A percentile compares a stretch with the other conserved stretches of the same genome.
Conservation (phyloP, 2,329 filamentous ascomycete genomes). For the Coniella lustricola region DNA sequence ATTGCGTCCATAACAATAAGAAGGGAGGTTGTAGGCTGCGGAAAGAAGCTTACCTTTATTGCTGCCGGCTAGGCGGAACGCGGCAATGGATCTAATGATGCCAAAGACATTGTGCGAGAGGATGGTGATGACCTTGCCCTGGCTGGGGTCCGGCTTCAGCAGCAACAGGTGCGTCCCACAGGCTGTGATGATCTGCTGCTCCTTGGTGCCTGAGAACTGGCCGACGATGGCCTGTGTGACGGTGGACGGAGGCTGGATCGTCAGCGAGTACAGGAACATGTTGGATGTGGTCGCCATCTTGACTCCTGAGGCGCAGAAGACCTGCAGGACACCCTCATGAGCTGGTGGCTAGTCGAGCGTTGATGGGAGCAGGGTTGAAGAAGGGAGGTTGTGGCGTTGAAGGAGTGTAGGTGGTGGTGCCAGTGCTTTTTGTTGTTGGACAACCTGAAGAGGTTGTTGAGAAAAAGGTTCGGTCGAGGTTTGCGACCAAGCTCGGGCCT, state of each 20-base stretch:
- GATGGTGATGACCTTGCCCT: constrained; percentile 79
- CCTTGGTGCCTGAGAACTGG: constrained; percentile 92
- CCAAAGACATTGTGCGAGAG: constrained; percentile 93
- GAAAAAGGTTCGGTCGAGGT: not conserved
- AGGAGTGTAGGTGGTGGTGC: constrained; percentile 2
- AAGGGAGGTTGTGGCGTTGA: not conserved
- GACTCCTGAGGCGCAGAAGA: constrained; percentile 38
- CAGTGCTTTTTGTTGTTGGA: too few relatives aligned
- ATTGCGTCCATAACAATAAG: constrained; percentile 45
- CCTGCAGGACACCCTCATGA: constrained; percentile 37
- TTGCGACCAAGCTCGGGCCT: not conserved
- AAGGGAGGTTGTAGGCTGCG: not conserved
- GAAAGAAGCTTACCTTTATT: constrained; percentile 72
- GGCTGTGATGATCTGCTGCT: constrained; percentile 94
- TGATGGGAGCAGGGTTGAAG: too few relatives aligned
- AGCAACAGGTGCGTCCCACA: constrained; percentile 86
- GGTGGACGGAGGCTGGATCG: constrained; percentile 84
- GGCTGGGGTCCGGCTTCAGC: constrained; percentile 74
- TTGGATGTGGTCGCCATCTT: constrained; percentile 95
- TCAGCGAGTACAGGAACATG: constrained; percentile 98
- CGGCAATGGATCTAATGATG: constrained; percentile 82
- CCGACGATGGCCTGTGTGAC: constrained; percentile 87
- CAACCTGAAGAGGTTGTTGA: constrained; percentile 3
- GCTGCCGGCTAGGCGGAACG: constrained; percentile 88
- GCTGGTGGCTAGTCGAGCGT: not conserved